Percentiles rank a stretch among this genome's conserved stretches.
These are phyloP conservation scores for Actinomucor elegans DNA, from an alignment of 371 early-diverging fungal genomes.

Conservation along the genomic window DNA sequence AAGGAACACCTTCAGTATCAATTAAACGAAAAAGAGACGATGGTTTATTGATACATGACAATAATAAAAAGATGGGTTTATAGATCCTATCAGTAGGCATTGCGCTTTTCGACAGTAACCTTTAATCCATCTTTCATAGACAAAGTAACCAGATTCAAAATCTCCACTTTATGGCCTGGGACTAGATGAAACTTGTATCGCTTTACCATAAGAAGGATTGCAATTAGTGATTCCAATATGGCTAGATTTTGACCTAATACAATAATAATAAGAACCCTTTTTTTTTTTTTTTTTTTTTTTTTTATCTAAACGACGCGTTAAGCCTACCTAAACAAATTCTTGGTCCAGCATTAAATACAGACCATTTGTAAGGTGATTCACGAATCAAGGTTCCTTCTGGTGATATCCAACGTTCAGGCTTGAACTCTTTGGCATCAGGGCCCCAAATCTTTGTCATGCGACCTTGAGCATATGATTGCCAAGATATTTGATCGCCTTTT, in stretches of 20 bases:
- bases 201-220: conserved; percentile 27
- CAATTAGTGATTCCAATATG: conserved; percentile 41
- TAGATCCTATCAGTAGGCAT: too few relatives aligned
- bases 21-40: too few relatives aligned
- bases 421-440: conserved; percentile 50
- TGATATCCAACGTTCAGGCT: conserved; percentile 59
- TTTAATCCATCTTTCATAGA: conserved; percentile 6
- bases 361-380: conserved; percentile 29
- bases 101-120: background rate
- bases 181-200: background rate
- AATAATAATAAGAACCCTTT: background rate
- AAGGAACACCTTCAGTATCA: too few relatives aligned
- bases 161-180: background rate
- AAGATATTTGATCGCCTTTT: conserved; percentile 53
- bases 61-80: too few relatives aligned
- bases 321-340: conserved; percentile 62
- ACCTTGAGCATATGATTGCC: conserved; percentile 58
- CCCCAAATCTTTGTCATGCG: conserved; percentile 61
- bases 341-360: conserved; percentile 64
- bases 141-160: conserved; percentile 1
- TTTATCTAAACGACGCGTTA: background rate
- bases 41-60: too few relatives aligned
- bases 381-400: conserved; percentile 21
- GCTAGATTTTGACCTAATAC: conserved; percentile 42
- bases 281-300: too few relatives aligned